phyloP scores from a whole-genome alignment of 768 basidiomycete genomes.

The Leccinum boreale region DNA sequence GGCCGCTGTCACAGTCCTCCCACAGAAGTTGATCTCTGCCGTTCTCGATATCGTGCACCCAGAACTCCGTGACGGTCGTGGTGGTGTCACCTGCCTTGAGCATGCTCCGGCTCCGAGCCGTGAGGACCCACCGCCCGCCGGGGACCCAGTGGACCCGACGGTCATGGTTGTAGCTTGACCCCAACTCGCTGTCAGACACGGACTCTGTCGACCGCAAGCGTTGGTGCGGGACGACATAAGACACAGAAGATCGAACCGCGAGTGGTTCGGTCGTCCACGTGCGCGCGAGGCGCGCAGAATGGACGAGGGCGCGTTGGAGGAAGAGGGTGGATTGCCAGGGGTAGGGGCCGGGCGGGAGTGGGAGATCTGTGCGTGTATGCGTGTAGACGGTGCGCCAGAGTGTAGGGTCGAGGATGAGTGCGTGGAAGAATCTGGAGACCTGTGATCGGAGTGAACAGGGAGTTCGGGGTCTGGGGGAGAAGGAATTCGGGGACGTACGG shows the following conservation, averaged over 20 bases:
- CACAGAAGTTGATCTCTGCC: slow-evolving; percentile 13
- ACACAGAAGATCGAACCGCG: not conserved
- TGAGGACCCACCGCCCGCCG: slow-evolving; percentile 18
- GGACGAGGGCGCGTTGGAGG: slow-evolving; percentile 17
- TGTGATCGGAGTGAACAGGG: not conserved
- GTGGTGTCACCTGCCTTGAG: not conserved
- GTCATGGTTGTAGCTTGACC: not conserved
- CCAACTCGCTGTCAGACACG: not conserved
- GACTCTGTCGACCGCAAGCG: not conserved
- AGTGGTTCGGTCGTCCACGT: slow-evolving; percentile 14
- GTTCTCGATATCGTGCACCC: slow-evolving; percentile 13
- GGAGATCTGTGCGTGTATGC: not conserved
- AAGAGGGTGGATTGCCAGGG: slow-evolving; percentile 17
- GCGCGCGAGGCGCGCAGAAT: slow-evolving; percentile 12
- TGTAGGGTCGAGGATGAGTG: slow-evolving; percentile 7
- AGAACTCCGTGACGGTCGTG: not conserved
- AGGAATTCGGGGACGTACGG: slow-evolving; percentile 1
- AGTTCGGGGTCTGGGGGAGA: too few species aligned
- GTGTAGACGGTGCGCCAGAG: slow-evolving; percentile 16
- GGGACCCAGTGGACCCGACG: slow-evolving; percentile 15
- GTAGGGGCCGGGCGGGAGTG: slow-evolving; percentile 19
- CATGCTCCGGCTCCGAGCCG: not conserved
- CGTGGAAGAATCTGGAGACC: slow-evolving; percentile 15
- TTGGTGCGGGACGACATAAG: not conserved
- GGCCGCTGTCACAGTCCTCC: slow-evolving; percentile 7